Base-by-base conservation (phyloP, 805 yeast genomes). In the Kluyveromyces starmeri region DNA sequence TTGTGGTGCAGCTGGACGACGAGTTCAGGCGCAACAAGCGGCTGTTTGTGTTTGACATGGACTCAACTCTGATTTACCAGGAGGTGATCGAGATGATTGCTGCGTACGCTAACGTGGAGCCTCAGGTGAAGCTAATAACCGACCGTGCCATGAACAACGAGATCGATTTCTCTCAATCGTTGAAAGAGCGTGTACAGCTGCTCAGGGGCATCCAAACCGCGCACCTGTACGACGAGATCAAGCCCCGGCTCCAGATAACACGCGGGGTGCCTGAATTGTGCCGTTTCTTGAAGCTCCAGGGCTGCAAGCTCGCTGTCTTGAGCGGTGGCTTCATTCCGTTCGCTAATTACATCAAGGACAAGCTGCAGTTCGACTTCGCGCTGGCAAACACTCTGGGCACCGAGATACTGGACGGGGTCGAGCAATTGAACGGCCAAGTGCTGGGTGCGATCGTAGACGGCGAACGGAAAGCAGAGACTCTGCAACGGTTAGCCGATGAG, bases 61-160 rank as follows among this genome's bases (percentile, higher is more conserved):
- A 92, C 63, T 86, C 96, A 0, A 92, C 99, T 0, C 64, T 92
- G 52, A 92, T 92, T 44, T 78, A 82, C 55, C 97, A 92, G 60
- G 99, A 92, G 61, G 96, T 92, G 25, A 92, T 92, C 46, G 99
- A 92, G 53, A 60, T 92, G 52, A 89, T 92, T 45, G 98, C 98
- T 2, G 85, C 85, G 0, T 80, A 83, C 48, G 97, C 96, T n/a
- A 70, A 73, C 45, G 94, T 92, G 21, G 96, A 92, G 51, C 75
- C 70, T 5, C 67, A 84, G 55, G 98, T 92, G 5, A 82, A 89
- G 4, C 81, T 70, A 20, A 88, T 92, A 47, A 92, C 99, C 2
- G 84, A 81, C 25, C 69, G 84, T 17, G 97, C 98, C 14, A 92
- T 92, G 99, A 88, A 89, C 48, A 96, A 96, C 18, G 95, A 89